Base-by-base conservation (phyloP, 2,329 filamentous ascomycete genomes). In the Sporothrix brunneoviolacea region DNA sequence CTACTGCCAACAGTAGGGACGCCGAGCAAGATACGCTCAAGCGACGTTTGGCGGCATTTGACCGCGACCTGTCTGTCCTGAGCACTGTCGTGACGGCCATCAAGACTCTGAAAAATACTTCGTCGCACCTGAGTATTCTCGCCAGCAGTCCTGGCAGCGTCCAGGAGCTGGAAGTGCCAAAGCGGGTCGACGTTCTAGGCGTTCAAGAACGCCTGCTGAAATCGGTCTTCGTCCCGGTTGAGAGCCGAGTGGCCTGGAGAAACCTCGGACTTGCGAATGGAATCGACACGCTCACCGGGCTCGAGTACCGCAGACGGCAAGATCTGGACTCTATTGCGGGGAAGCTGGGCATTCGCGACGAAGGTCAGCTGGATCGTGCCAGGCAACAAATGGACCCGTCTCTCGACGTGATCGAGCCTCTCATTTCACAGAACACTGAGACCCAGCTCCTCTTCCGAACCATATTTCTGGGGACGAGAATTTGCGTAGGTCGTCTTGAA, bases 401-500 rank as follows among this genome's bases (percentile, higher is more conserved):
- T 0, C 37, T 55, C 7, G 50, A 53, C 4, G 30, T 33, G 8
- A n/a, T 56, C 1, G 53, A 57, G 32, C 37, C 28, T 1, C 48
- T 59, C 8, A 35, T 54, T 4, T 27, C 8, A 8, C 39, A 45
- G 3, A 56, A 59, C 36, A n/a, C 8, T 1, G 43, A 54, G 13
- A 50, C 54, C 2, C 52, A 56, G n/a, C 16, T 15, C 0, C 27
- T 40, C 2, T 59, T 57, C n/a, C 51, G 57, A 2, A 53, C 38
- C 6, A 16, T 56, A 1, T 59, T 52, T 27, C 39, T 58, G 1
- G 57, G 57, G 4, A 49, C 48, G 1, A 46, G 58, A 4, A 52
- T 59, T 8, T 58, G 46, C 13, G 57, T 59, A 33, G 43, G 56
- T 54, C 22, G 24, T 10, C 5, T 28, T 28, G 24, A 28, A 28